Percentiles rank a stretch among this genome's conserved stretches.
Evolutionary conservation across 192 early-diverging fungal species (phyloP).

Genomic region (Rhizophagus prolifer): DNA sequence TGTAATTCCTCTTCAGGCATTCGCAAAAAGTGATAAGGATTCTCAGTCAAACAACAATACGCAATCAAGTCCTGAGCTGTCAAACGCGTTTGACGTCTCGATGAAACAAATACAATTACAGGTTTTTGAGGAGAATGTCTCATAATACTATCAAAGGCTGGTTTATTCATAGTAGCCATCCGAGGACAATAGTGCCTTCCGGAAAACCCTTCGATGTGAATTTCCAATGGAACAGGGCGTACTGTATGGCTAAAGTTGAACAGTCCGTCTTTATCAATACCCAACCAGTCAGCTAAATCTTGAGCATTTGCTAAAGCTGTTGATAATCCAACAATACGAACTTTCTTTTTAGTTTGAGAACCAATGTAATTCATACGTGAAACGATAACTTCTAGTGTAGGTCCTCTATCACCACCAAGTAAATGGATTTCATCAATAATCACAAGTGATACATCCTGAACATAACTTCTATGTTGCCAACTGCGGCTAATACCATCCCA

Average conservation of each 20-base stretch:
- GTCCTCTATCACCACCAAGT: constrained; percentile 94
- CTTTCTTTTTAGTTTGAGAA: constrained; percentile 65
- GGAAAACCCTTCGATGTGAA: constrained; percentile 95
- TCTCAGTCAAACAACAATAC: constrained; percentile 88
- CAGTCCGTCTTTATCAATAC: constrained; percentile 80
- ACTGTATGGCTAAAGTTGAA: constrained; percentile 98
- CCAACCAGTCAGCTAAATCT: constrained; percentile 96
- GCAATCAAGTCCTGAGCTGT: constrained; percentile 97
- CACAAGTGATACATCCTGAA: constrained; percentile 81
- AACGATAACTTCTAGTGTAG: constrained; percentile 97
- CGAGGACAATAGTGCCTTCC: constrained; percentile 97
- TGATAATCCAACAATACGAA: constrained; percentile 93
- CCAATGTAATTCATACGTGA: constrained; percentile 98
- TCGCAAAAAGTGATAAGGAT: constrained; percentile 85
- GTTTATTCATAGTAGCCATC: constrained; percentile 99
- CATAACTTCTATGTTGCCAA: constrained; percentile 90
- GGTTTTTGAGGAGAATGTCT: constrained; percentile 93
- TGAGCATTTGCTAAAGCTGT: constrained; percentile 96
- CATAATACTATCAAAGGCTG: constrained; percentile 90
- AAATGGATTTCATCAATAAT: constrained; percentile 99
- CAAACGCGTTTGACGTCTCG: constrained; percentile 92
- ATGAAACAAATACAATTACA: constrained; percentile 97
- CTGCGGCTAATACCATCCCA: constrained; percentile 97
- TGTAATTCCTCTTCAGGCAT: constrained; percentile 84
- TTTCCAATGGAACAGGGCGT: constrained; percentile 95